These are phyloP conservation scores for Oryza australiensis DNA, from an alignment of 176 grass and related monocot genomes.

Conservation along the genomic window DNA sequence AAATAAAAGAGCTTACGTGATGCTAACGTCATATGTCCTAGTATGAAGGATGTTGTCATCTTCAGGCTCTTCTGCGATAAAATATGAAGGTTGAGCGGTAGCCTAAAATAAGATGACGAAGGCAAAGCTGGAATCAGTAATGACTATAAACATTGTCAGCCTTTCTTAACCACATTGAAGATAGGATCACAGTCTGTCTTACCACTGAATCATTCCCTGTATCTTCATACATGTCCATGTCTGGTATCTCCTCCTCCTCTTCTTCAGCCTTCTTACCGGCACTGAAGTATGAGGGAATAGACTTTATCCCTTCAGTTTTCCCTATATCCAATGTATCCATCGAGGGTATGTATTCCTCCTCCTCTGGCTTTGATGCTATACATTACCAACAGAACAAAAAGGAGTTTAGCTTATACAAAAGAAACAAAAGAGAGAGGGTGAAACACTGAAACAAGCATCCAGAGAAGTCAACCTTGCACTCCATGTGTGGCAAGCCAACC, in stretches of 20 bases:
- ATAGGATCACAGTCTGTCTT: slow-evolving; percentile 21
- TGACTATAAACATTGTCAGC: slow-evolving; percentile 17
- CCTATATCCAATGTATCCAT: slow-evolving; percentile 78
- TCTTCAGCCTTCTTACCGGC: slow-evolving; percentile 62
- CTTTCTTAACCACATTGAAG: slow-evolving; percentile 3
- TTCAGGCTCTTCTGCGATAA: slow-evolving; percentile 81
- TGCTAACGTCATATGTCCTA: slow-evolving; percentile 94
- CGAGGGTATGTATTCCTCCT: slow-evolving; percentile 84
- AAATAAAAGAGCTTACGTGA: slow-evolving; percentile 69
- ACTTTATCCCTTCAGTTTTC: slow-evolving; percentile 66
- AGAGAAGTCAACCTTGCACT: slow-evolving; percentile 56
- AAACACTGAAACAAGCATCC: neutral
- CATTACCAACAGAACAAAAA: neutral
- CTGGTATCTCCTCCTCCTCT: slow-evolving; percentile 97
- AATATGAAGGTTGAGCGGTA: slow-evolving; percentile 64
- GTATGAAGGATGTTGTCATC: slow-evolving; percentile 97
- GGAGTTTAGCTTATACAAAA: slow-evolving; percentile 18
- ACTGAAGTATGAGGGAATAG: slow-evolving; percentile 72
- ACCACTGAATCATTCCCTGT: slow-evolving; percentile 65
- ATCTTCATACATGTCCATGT: slow-evolving; percentile 77
- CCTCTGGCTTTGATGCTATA: slow-evolving; percentile 60
- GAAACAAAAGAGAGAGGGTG: neutral
- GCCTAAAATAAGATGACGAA: slow-evolving; percentile 54
- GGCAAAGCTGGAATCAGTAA: slow-evolving; percentile 22
- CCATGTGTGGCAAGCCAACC: slow-evolving; percentile 97